phyloP scores from a whole-genome alignment of 148 eudicot genomes.

The Cornus controversa region DNA sequence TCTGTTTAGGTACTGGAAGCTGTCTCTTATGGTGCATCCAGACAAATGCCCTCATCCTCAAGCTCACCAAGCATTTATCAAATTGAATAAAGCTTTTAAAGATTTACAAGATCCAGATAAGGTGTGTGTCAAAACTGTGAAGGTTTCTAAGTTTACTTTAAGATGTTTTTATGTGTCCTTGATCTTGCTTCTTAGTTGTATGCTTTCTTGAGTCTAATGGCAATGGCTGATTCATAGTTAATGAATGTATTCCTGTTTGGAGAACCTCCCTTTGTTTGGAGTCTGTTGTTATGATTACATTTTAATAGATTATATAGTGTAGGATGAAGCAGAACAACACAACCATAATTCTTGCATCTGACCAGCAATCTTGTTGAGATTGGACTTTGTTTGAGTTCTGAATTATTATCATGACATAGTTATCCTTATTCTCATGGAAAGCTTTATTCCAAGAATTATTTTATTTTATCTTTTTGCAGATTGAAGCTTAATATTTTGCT shows the following conservation, averaged over 20 bases:
- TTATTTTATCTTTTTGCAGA: not conserved
- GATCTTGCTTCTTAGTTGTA: not conserved
- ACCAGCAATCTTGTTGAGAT: not conserved
- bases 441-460: not conserved
- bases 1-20: slow-evolving; percentile 76
- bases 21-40: slow-evolving; percentile 97
- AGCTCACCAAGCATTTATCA: slow-evolving; percentile 91
- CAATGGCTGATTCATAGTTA: not conserved
- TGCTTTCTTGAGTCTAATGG: not conserved
- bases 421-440: not conserved
- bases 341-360: not conserved
- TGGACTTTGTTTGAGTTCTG: not conserved
- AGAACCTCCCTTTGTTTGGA: not conserved
- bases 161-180: not conserved
- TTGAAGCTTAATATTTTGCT: not conserved
- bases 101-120: slow-evolving; percentile 95
- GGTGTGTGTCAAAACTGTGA: slow-evolving; percentile 33
- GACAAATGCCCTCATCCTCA: slow-evolving; percentile 99
- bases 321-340: not conserved
- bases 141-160: not conserved
- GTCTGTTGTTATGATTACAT: not conserved
- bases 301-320: not conserved
- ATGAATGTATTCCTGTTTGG: not conserved
- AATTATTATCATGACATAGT: not conserved
- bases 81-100: slow-evolving; percentile 87